A percentile compares a stretch with the other conserved stretches of the same genome.
Evolutionary conservation across 2,329 filamentous ascomycete species (phyloP).

Genomic region (Diaporthe helianthi): DNA sequence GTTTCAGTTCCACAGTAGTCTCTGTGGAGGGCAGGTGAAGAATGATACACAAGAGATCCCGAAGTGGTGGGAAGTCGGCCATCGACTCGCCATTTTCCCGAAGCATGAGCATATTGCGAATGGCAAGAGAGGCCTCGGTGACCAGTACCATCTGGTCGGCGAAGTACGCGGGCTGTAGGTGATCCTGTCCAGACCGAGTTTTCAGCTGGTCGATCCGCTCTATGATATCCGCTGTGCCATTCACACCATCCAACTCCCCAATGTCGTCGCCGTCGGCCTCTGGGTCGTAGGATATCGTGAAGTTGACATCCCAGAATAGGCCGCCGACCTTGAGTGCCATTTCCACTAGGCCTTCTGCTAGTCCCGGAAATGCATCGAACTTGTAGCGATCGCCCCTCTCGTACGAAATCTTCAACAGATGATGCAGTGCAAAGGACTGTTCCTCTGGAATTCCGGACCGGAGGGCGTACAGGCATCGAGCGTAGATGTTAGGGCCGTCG

Average conservation of each 20-base stretch:
- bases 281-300: constrained; percentile 74
- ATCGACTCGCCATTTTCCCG: constrained; percentile 87
- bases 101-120: constrained; percentile 96
- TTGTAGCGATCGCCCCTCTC: constrained; percentile 95
- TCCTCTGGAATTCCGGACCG: constrained; percentile 81
- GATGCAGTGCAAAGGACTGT: constrained; percentile 91
- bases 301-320: constrained; percentile 83
- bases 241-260: constrained; percentile 57
- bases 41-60: constrained; percentile 83
- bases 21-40: constrained; percentile 78
- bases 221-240: constrained; percentile 77
- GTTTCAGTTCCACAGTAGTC: constrained; percentile 81
- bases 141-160: constrained; percentile 76
- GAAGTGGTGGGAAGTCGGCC: constrained; percentile 75
- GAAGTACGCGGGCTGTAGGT: constrained; percentile 76
- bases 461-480: constrained; percentile 83
- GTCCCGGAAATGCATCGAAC: constrained; percentile 87
- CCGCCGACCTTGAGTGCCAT: constrained; percentile 81
- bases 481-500: constrained; percentile 88
- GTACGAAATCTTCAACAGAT: constrained; percentile 93
- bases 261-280: constrained; percentile 61
- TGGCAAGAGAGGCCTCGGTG: constrained; percentile 84
- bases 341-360: constrained; percentile 87
- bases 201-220: constrained; percentile 72
- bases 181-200: constrained; percentile 66